phyloP scores from a whole-genome alignment of 176 grass and related monocot genomes.

The Panicum miliaceum region DNA sequence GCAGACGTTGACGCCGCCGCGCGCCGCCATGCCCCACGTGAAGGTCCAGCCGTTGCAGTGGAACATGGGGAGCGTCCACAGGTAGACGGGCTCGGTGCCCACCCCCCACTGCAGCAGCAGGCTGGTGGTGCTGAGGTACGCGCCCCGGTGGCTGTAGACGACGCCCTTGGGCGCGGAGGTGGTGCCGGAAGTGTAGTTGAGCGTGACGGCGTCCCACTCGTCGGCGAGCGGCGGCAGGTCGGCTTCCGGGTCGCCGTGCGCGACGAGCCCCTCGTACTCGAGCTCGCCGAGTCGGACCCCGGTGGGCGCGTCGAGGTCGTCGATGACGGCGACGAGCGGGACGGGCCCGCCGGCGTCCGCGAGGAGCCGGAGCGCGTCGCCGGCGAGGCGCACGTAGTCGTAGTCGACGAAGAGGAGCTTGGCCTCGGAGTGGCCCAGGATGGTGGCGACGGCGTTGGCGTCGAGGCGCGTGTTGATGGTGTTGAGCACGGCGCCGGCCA shows the following conservation, averaged over 20 bases:
- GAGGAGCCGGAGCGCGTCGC: conserved; percentile 57
- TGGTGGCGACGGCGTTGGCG: conserved; percentile 57
- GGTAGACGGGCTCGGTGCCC: conserved; percentile 60
- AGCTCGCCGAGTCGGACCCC: conserved; percentile 56
- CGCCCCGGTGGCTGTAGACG: conserved; percentile 74
- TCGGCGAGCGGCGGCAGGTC: conserved; percentile 11
- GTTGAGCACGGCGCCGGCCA: conserved; percentile 81
- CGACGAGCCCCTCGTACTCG: conserved; percentile 62
- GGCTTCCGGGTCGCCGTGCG: conserved; percentile 26
- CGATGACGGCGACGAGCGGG: conserved; percentile 59
- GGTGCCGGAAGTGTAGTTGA: conserved; percentile 77
- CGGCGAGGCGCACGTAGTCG: conserved; percentile 55
- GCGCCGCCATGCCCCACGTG: conserved; percentile 73
- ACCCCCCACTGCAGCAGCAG: conserved; percentile 65
- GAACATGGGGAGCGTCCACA: conserved; percentile 92
- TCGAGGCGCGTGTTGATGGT: conserved; percentile 82
- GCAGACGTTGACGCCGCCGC: conserved; percentile 71
- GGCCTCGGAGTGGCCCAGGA: conserved; percentile 63
- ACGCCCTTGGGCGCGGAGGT: conserved; percentile 79
- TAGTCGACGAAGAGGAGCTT: conserved; percentile 73
- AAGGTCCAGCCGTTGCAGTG: conserved; percentile 89
- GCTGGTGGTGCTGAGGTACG: conserved; percentile 60
- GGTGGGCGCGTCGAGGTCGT: conserved; percentile 58
- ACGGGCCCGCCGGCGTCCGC: conserved; percentile 2
- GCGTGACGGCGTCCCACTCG: conserved; percentile 71